Conservation (phyloP, 2,329 filamentous ascomycete species). For the Amylocarpus encephaloides region DNA sequence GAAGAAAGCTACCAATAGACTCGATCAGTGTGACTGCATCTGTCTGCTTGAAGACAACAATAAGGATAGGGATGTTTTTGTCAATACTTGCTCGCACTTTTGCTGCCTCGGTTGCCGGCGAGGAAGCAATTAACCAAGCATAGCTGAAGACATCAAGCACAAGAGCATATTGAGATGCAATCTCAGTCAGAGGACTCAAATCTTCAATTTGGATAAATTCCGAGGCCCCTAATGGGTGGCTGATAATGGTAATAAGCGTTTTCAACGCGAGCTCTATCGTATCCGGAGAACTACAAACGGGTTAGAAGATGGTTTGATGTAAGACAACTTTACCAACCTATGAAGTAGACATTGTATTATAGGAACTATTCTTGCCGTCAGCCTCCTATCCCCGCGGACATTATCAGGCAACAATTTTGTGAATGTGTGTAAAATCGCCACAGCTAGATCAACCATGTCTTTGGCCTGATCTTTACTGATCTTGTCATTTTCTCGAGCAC, state of each 20-base stretch:
- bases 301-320: constrained; percentile 4
- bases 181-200: constrained; percentile 49
- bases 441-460: constrained; percentile 57
- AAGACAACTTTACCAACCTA: constrained; percentile 37
- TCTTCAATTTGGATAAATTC: constrained; percentile 45
- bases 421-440: constrained; percentile 59
- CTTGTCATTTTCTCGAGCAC: constrained; percentile 41
- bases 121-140: constrained; percentile 49
- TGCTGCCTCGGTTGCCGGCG: constrained; percentile 25
- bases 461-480: constrained; percentile 39
- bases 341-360: constrained; percentile 48
- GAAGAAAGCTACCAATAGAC: constrained; percentile 49
- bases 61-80: constrained; percentile 40
- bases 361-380: constrained; percentile 47
- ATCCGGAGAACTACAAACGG: constrained; percentile 40
- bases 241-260: constrained; percentile 50
- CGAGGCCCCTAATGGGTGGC: constrained; percentile 43
- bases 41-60: constrained; percentile 50
- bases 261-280: constrained; percentile 50
- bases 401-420: constrained; percentile 47
- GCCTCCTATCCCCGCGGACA: constrained; percentile 38
- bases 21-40: constrained; percentile 53
- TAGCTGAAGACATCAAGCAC: constrained; percentile 50
- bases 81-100: constrained; percentile 40
- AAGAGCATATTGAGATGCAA: constrained; percentile 46